Evolutionary conservation across 2,329 filamentous ascomycete species (phyloP).

Genomic region (Pseudocercospora pini-densiflorae): DNA sequence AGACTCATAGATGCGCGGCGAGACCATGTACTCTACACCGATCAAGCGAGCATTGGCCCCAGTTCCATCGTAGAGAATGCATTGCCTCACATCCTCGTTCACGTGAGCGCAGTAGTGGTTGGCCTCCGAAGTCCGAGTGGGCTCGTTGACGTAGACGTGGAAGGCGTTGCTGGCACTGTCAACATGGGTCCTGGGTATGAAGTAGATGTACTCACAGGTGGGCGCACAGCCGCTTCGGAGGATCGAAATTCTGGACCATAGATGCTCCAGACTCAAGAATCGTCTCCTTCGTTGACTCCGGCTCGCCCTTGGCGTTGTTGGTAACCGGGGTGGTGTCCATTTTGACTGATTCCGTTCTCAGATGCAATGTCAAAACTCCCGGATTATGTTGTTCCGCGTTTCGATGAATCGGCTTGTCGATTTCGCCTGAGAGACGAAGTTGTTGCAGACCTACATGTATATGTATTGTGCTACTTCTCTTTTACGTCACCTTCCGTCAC

Average conservation of each 20-base stretch:
- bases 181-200: not conserved
- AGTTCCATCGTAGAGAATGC: constrained; percentile 79
- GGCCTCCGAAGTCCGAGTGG: constrained; percentile 69
- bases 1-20: constrained; percentile 67
- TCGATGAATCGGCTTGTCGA: too few relatives aligned
- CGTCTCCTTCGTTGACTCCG: constrained; percentile 60
- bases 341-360: not conserved
- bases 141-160: constrained; percentile 78
- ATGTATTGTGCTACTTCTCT: too few relatives aligned
- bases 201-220: constrained; percentile 56
- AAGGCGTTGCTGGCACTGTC: constrained; percentile 66
- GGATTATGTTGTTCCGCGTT: too few relatives aligned
- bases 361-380: too few relatives aligned
- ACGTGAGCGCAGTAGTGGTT: constrained; percentile 87
- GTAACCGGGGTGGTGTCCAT: constrained; percentile 43
- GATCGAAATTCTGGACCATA: constrained; percentile 68
- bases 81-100: constrained; percentile 79
- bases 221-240: constrained; percentile 74
- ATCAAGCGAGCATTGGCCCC: constrained; percentile 72
- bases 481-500: constrained; percentile 11
- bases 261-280: constrained; percentile 66
- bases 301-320: constrained; percentile 54
- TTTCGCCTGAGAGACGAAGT: not conserved
- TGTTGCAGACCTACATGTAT: not conserved
- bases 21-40: constrained; percentile 88